Evolutionary conservation across 768 basidiomycete species (phyloP).

Genomic region (Leccinum arenicola): DNA sequence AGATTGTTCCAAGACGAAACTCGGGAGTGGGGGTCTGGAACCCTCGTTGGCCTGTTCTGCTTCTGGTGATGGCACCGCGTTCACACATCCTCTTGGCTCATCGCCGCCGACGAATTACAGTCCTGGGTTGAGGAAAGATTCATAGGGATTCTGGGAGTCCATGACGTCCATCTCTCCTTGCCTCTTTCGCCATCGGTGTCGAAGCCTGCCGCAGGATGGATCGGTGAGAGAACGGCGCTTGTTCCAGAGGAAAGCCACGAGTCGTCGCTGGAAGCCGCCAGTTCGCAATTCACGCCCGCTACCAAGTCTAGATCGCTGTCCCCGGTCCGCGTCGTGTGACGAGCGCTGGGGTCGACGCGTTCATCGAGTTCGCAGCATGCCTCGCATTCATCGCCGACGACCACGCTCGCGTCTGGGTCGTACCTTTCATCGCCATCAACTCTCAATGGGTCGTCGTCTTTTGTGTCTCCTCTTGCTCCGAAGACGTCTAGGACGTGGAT

Average conservation of each 20-base stretch:
- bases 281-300: neutral
- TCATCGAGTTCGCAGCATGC: constrained; percentile 7
- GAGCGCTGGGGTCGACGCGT: too few relatives aligned
- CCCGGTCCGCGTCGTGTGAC: too few relatives aligned
- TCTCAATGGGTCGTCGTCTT: too few relatives aligned
- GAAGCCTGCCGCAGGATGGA: constrained; percentile 1
- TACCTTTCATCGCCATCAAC: too few relatives aligned
- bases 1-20: neutral
- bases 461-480: too few relatives aligned
- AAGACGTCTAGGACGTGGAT: too few relatives aligned
- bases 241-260: neutral
- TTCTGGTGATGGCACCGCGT: neutral
- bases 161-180: constrained; percentile 13
- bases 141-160: constrained; percentile 30
- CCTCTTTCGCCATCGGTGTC: constrained; percentile 13
- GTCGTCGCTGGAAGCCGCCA: neutral
- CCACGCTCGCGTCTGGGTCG: too few relatives aligned
- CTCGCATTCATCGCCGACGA: too few relatives aligned
- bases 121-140: constrained; percentile 19
- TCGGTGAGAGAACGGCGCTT: neutral
- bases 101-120: constrained; percentile 4
- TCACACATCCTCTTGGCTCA: neutral
- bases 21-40: neutral
- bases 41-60: neutral
- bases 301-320: constrained; percentile 2